These are phyloP conservation scores for Kwoniella sp. DNA, from an alignment of 768 basidiomycete genomes.

Conservation along the genomic window DNA sequence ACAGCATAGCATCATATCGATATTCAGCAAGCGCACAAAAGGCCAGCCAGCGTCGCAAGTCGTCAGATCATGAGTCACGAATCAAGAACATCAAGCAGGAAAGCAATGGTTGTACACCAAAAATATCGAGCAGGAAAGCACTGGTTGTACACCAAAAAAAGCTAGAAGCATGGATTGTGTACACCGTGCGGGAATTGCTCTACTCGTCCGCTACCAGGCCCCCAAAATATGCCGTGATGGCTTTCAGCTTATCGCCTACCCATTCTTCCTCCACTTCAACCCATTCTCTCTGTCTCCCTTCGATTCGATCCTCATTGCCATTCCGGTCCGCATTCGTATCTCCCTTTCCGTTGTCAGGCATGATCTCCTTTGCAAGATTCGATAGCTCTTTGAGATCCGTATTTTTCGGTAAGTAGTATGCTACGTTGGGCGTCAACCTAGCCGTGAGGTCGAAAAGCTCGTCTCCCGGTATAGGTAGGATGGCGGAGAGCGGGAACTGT, in stretches of 20 bases:
- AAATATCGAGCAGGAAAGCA: too few species aligned
- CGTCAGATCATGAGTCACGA: neutral
- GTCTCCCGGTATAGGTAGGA: slow-evolving; percentile 78
- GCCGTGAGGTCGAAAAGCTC: slow-evolving; percentile 77
- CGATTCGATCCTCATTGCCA: neutral
- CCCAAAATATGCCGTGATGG: slow-evolving; percentile 91
- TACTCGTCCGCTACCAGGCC: slow-evolving; percentile 62
- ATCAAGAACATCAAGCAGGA: too few species aligned
- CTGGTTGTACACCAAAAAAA: too few species aligned
- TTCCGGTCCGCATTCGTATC: too few species aligned
- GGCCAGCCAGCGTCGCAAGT: too few species aligned
- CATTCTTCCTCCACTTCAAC: slow-evolving; percentile 95
- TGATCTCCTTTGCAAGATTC: slow-evolving; percentile 56
- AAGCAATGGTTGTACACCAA: too few species aligned
- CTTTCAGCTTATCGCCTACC: slow-evolving; percentile 92
- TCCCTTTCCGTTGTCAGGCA: slow-evolving; percentile 12
- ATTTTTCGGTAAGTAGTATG: slow-evolving; percentile 87
- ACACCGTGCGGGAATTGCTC: too few species aligned
- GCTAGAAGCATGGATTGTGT: too few species aligned
- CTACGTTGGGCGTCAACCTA: slow-evolving; percentile 75
- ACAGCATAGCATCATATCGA: neutral
- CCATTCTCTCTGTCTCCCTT: slow-evolving; percentile 58
- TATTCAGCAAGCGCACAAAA: too few species aligned
- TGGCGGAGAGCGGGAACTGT: slow-evolving; percentile 63
- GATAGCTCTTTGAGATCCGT: slow-evolving; percentile 73